These are phyloP conservation scores for Wallacemonas sp. DNA, from an alignment of 208 protist species.

Conservation along the genomic window DNA sequence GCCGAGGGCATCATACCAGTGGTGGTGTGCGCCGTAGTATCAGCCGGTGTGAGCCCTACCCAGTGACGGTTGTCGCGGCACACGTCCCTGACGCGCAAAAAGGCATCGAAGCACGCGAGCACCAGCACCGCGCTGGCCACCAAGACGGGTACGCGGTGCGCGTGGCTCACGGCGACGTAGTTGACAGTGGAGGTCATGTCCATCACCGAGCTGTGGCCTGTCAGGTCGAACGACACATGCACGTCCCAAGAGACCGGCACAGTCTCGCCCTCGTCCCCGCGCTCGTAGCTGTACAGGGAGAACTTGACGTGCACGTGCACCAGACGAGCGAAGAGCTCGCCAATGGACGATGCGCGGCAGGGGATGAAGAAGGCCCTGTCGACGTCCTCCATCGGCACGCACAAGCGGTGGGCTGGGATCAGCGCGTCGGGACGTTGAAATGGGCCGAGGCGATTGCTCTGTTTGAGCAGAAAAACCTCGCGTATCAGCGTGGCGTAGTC, in stretches of 20 bases:
- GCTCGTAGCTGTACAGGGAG: slow-evolving; percentile 34
- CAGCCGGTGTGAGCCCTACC: neutral
- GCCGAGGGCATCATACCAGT: neutral
- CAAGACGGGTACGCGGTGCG: slow-evolving; percentile 30
- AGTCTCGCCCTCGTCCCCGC: slow-evolving; percentile 20
- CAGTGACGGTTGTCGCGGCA: neutral
- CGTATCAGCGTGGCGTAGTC: slow-evolving; percentile 23
- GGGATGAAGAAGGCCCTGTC: slow-evolving; percentile 41
- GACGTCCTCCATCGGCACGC: slow-evolving; percentile 30
- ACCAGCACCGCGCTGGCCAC: slow-evolving; percentile 25
- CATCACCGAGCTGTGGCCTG: slow-evolving; percentile 51
- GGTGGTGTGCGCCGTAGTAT: neutral
- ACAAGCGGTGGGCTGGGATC: slow-evolving; percentile 28
- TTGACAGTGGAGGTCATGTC: slow-evolving; percentile 30
- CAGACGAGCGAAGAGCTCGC: slow-evolving; percentile 42
- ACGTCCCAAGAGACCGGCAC: slow-evolving; percentile 41
- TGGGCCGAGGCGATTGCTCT: slow-evolving; percentile 31
- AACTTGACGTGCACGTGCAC: slow-evolving; percentile 39
- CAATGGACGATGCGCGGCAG: slow-evolving; percentile 33
- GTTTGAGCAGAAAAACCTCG: slow-evolving; percentile 24
- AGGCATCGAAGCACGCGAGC: slow-evolving; percentile 23
- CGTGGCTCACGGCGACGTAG: slow-evolving; percentile 13
- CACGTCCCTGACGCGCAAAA: slow-evolving; percentile 21
- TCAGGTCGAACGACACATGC: slow-evolving; percentile 36
- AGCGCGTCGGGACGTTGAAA: slow-evolving; percentile 29